Base-by-base conservation (phyloP, 1,284 basidiomycete genomes). In the Gomphus sp. region DNA sequence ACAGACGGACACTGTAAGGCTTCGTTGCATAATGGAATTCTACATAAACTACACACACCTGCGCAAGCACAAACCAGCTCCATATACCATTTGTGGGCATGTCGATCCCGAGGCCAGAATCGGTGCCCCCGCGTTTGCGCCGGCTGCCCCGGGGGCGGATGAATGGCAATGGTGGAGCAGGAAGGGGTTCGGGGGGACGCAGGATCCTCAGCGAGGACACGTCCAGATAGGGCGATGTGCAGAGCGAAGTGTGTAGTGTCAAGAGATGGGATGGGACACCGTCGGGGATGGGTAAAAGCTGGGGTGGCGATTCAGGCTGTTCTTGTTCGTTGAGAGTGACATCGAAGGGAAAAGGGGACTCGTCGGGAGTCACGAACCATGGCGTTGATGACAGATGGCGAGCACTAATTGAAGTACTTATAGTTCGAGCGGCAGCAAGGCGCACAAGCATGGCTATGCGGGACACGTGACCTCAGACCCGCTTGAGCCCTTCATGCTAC, bases 11-110 rank as follows among this genome's bases (percentile, higher is more conserved):
- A 7, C 33, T 7, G 37, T 12, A n/a, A 9, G 47, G 28, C 28
- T 28, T 28, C 52, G 9, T n/a, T 10, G 43, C 25, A 22, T 16
- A 39, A n/a, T 22, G 47, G 45, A 55, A 43, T 7, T 8, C 16
- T 43, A 18, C 16, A 8, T 9, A 8, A 10, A 62, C 28, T n/a
- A n/a, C 62, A 64, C 65, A 37, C 61, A 84, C 87, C 75, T 90
- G 85, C 7, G 83, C 88, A 61, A 84, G 73, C 10, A 90, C 73
- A 14, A 85, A 71, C 88, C 88, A 91, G 60, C 73, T 78, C 88
- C 88, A 91, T 10, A 90, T 69, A 0, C 81, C 79, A 11, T 75
- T 74, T 0, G 74, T 73, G 34, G 22, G 76, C 70, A 41, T 84
- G 80, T 61, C 72, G 10, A 75, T 66, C 9, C 85, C 84, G 65